Percentiles rank a stretch among this genome's conserved stretches.
Evolutionary conservation across 2,329 filamentous ascomycete species (phyloP).

Genomic region (Sporothrix brunneoviolacea): DNA sequence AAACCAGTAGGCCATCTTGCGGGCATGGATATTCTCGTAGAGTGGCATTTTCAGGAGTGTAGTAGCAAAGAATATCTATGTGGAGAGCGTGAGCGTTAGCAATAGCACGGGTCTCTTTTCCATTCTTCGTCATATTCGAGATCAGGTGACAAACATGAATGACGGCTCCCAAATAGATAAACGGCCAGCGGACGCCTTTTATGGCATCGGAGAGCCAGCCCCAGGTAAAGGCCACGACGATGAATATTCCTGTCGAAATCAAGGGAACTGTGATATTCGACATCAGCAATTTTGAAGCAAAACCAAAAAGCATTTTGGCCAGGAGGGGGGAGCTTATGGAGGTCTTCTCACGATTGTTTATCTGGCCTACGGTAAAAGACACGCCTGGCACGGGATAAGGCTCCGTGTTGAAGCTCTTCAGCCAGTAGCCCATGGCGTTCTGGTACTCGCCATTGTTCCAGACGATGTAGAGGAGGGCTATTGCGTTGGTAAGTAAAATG

Average conservation of each 20-base stretch:
- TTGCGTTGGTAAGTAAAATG: not conserved
- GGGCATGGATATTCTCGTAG: slow-evolving; percentile 27
- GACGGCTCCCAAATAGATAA: slow-evolving; percentile 31
- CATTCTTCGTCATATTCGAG: too few relatives aligned
- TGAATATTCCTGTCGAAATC: slow-evolving; percentile 29
- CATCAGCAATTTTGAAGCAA: too few relatives aligned
- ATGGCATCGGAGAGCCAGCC: slow-evolving; percentile 31
- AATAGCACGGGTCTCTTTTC: too few relatives aligned
- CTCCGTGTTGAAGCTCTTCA: slow-evolving; percentile 33
- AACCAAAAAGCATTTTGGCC: too few relatives aligned
- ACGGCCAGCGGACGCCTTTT: slow-evolving; percentile 30
- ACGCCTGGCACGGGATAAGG: slow-evolving; percentile 30
- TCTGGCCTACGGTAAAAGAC: slow-evolving; percentile 26
- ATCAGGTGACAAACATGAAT: slow-evolving; percentile 12
- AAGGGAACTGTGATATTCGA: slow-evolving; percentile 29
- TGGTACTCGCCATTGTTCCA: slow-evolving; percentile 33
- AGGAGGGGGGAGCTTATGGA: not conserved
- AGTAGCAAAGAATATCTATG: slow-evolving; percentile 25
- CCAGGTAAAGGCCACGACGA: slow-evolving; percentile 29
- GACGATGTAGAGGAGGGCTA: slow-evolving; percentile 29
- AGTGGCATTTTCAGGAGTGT: slow-evolving; percentile 30
- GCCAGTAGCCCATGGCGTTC: slow-evolving; percentile 34
- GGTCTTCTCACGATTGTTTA: slow-evolving; percentile 28
- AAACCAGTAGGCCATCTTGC: slow-evolving; percentile 33
- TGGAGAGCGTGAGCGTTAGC: too few relatives aligned